Evolutionary conservation across 1,139 yeast species (phyloP), one percentile per base, ranked within the genome.

Genomic region (Suhomyces guaymorum): DNA sequence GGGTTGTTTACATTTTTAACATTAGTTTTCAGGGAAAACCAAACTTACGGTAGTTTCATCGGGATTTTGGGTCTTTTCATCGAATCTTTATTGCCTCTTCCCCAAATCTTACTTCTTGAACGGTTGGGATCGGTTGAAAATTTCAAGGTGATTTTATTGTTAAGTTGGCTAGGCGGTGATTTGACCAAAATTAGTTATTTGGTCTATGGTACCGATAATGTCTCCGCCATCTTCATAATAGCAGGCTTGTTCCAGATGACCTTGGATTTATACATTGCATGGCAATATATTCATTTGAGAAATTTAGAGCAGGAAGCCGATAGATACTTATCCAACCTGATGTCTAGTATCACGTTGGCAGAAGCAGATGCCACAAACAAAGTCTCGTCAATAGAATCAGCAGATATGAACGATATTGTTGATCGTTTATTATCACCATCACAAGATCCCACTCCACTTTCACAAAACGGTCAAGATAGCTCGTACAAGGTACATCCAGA

Each of bases 131-230:
- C 87, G 1, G 80, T 84, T 5, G 82, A 82, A 46, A 92, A 92
- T 43, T 88, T 89, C 62, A 82, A 89, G 49, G 66, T 82, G 29
- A 75, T 90, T 23, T 64, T 89, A 32, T 58, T 89, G 30, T 63
- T 87, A 19, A 82, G 92, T 49, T 89, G 97, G 97, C 65, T 89
- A 7, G 82, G 92, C 41, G 96, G 97, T 33, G 97, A 89, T 60
- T 64, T 82, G 29, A 75, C 88, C 24, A 89, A 89, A 55, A 73
- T 89, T 24, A 66, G 81, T 32, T 88, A 85, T 55, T 68, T 88
- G 39, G 49, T 83, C 10, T 82, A 71, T 55, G 94, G 95, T 8
- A 84, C 95, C 1, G 73, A 73, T 37, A 73, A 82, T 46, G 77
- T 86, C 16, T 81, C 92, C 7, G 51, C 67, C 5, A 74, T 88